Base-by-base conservation (phyloP, 1,284 basidiomycete species). In the Sphagnurus paluster region DNA sequence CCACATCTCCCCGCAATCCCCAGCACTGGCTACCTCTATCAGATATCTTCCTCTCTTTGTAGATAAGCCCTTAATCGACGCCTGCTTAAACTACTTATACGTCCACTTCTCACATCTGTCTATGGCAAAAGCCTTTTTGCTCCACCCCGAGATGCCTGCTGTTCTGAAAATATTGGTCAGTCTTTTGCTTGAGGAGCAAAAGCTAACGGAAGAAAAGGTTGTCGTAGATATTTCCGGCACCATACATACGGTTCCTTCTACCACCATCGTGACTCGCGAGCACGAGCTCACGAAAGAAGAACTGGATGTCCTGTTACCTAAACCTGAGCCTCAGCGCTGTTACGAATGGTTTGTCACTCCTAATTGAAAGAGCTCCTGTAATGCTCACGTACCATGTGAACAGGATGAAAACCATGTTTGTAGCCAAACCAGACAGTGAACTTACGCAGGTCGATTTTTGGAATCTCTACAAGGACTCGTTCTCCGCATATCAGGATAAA, bases 401-500 rank as follows among this genome's bases (percentile, higher is more conserved):
- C 54, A 93, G 90, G 91, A 92, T 95, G 87, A 82, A 79, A 57
- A 64, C 72, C 8, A 84, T 92, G 75, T 94, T 92, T 57, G 72
- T 84, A 8, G 69, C 80, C 16, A 81, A 83, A 48, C 63, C 80
- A 1, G 79, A 84, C 2, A 80, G 82, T 6, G 90, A 93, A 58
- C 70, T 94, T 37, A 92, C 91, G 0, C 92, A 95, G 66, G 90
- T 93, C 44, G 88, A 90, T 52, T 89, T 95, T 54, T 95, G 91
- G 91, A 89, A 80, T 47, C 72, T 91, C 10, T 95, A 95, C 68
- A 87, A 87, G 57, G 85, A 89, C 49, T 75, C 70, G 0, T 89
- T 88, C 57, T 67, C 72, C 9, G 78, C 76, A 1, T 76, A 72
- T 54, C 64, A 72, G 46, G 79, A 83, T 6, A 71, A 74, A 35